A percentile compares a stretch with the other conserved stretches of the same genome.
Evolutionary conservation across 129 eudicot genomes (phyloP).

Genomic region (Smallanthus sonchifolius): DNA sequence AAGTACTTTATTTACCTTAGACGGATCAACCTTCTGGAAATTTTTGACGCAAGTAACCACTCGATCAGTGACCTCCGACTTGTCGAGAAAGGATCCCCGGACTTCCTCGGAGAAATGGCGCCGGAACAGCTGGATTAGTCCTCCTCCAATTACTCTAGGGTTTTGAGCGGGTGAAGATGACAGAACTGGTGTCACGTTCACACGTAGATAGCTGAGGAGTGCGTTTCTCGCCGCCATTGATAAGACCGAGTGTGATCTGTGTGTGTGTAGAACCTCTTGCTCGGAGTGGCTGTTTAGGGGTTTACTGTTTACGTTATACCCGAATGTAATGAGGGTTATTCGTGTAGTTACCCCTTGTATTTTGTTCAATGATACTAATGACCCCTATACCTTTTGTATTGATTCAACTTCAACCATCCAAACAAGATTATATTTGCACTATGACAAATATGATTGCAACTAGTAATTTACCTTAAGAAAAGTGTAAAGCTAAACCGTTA

Average conservation of each 20-base stretch:
- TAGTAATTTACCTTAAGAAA: no score
- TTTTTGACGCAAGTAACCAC: constrained; percentile 68
- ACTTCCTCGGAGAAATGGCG: constrained; percentile 76
- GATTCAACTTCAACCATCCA: no score
- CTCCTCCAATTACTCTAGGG: constrained; percentile 38
- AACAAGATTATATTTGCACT: no score
- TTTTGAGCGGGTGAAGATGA: constrained; percentile 33
- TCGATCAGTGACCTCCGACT: constrained; percentile 90
- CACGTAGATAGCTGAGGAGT: constrained; percentile 65
- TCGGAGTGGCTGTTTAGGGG: constrained; percentile 33
- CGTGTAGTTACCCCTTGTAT: no score
- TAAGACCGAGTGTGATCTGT: constrained; percentile 14
- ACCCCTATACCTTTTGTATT: no score
- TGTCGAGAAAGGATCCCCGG: constrained; percentile 82
- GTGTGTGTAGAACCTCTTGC: constrained; percentile 30
- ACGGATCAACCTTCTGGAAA: constrained; percentile 90
- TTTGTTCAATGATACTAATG: no score
- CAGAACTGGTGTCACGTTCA: constrained; percentile 32
- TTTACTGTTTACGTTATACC: constrained; percentile 1
- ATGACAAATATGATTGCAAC: no score
- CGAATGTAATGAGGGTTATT: no score
- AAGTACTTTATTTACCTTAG: constrained; percentile 49
- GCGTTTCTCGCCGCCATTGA: constrained; percentile 79
- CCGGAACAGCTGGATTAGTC: constrained; percentile 41
- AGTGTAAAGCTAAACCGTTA: no score